Percentiles rank a stretch among this genome's conserved stretches.
These are phyloP conservation scores for Penicillium sp. DNA, from an alignment of 2,329 filamentous ascomycete genomes.

Conservation along the genomic window DNA sequence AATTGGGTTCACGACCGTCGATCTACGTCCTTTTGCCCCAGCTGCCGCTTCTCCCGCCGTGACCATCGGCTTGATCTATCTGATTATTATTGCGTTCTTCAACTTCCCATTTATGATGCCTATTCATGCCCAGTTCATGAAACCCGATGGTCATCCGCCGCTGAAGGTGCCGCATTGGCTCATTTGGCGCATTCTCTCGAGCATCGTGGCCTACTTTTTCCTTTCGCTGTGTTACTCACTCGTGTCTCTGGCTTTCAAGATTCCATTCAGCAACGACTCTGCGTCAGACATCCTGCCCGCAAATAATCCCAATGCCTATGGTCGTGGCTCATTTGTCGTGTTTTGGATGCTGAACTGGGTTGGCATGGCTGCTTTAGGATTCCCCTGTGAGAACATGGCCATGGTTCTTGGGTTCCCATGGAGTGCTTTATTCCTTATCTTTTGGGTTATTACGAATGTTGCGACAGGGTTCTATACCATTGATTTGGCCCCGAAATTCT, in stretches of 20 bases:
- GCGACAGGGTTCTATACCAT: conserved; percentile 60
- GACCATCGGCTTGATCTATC: conserved; percentile 64
- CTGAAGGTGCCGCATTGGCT: conserved; percentile 60
- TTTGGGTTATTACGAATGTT: conserved; percentile 68
- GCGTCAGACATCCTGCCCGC: conserved; percentile 48
- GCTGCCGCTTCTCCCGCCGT: conserved; percentile 57
- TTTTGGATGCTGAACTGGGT: conserved; percentile 65
- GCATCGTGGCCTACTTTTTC: conserved; percentile 59
- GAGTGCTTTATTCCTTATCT: conserved; percentile 64
- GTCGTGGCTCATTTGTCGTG: conserved; percentile 58
- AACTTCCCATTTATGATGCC: conserved; percentile 65
- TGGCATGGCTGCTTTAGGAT: conserved; percentile 62
- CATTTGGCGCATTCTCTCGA: conserved; percentile 58
- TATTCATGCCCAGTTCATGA: conserved; percentile 60
- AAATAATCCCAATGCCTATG: conserved; percentile 55
- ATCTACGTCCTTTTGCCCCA: conserved; percentile 61
- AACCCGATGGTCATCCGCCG: conserved; percentile 52
- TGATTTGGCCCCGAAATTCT: conserved; percentile 60
- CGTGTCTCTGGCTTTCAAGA: conserved; percentile 63
- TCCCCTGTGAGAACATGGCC: conserved; percentile 65
- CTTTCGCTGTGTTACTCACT: conserved; percentile 63
- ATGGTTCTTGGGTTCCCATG: conserved; percentile 63
- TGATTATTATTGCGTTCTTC: conserved; percentile 68
- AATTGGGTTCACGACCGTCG: conserved; percentile 56
- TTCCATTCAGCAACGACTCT: conserved; percentile 57